A percentile compares a stretch with the other conserved stretches of the same genome.
Evolutionary conservation across 2,329 filamentous ascomycete species (phyloP).

Genomic region (Daldinia sp.): DNA sequence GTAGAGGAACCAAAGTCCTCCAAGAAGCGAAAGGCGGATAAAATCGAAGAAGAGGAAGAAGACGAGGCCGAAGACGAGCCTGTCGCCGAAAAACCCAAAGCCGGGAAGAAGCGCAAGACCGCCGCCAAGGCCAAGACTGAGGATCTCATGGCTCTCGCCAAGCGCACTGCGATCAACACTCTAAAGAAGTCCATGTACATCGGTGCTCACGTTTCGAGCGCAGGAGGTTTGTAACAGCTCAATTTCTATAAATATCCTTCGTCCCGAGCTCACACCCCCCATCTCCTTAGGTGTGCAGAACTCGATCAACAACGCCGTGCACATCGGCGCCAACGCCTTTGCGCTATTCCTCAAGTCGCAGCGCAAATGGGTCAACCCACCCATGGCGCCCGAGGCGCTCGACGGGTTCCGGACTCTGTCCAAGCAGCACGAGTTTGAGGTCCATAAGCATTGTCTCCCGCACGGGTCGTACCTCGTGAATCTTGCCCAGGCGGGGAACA

Average conservation of each 20-base stretch:
- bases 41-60: conserved; percentile 42
- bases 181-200: conserved; percentile 79
- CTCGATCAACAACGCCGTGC: conserved; percentile 76
- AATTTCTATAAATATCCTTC: not conserved
- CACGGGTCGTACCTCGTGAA: conserved; percentile 98
- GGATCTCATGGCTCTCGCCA: conserved; percentile 68
- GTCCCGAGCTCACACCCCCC: conserved; percentile 22
- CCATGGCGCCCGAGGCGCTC: conserved; percentile 72
- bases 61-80: conserved; percentile 21
- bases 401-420: conserved; percentile 75
- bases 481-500: conserved; percentile 84
- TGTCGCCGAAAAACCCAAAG: conserved; percentile 27
- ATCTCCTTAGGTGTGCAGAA: conserved; percentile 81
- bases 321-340: conserved; percentile 91
- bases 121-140: conserved; percentile 50
- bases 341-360: conserved; percentile 97
- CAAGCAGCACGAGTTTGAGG: conserved; percentile 74
- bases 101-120: conserved; percentile 55
- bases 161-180: conserved; percentile 69
- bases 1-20: conserved; percentile 22
- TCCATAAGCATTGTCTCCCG: conserved; percentile 78
- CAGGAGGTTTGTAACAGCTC: conserved; percentile 71
- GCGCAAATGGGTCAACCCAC: conserved; percentile 89
- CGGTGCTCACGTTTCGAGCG: conserved; percentile 89
- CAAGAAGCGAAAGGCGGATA: conserved; percentile 43